Percentiles rank a stretch among this genome's conserved stretches.
phyloP scores from a whole-genome alignment of 2,329 filamentous ascomycete species.

The Alternaria hordeiaustralica region DNA sequence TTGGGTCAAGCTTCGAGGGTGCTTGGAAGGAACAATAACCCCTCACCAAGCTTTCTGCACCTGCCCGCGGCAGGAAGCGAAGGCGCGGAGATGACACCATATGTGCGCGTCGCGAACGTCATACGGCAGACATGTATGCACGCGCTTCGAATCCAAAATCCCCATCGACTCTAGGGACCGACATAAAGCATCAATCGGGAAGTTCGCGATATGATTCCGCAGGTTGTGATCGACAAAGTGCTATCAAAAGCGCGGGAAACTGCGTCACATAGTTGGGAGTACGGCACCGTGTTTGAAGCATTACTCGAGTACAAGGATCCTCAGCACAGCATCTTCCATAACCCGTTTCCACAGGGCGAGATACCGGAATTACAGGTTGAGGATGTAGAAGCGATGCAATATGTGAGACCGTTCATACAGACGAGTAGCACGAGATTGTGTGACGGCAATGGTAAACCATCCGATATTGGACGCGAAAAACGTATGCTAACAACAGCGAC shows the following conservation, averaged over 20 bases:
- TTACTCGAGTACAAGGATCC: conserved; percentile 50
- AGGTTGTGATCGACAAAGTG: conserved; percentile 52
- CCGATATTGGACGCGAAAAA: neutral
- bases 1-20: neutral
- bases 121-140: neutral
- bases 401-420: conserved; percentile 44
- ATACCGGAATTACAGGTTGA: conserved; percentile 29
- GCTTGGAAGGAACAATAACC: conserved; percentile 2
- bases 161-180: neutral
- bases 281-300: conserved; percentile 51
- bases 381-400: conserved; percentile 41
- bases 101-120: neutral
- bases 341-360: conserved; percentile 44
- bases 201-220: conserved; percentile 54
- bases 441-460: conserved; percentile 39
- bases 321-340: conserved; percentile 45
- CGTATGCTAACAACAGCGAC: neutral
- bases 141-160: neutral
- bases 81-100: neutral
- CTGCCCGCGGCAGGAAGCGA: conserved; percentile 12
- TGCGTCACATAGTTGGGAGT: conserved; percentile 52
- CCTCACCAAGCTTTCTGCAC: conserved; percentile 2
- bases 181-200: neutral
- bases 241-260: conserved; percentile 37
- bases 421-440: conserved; percentile 39